A percentile compares a stretch with the other conserved stretches of the same genome.
Evolutionary conservation across 2,329 filamentous ascomycete species (phyloP).

Genomic region (Monosporascus sp.): DNA sequence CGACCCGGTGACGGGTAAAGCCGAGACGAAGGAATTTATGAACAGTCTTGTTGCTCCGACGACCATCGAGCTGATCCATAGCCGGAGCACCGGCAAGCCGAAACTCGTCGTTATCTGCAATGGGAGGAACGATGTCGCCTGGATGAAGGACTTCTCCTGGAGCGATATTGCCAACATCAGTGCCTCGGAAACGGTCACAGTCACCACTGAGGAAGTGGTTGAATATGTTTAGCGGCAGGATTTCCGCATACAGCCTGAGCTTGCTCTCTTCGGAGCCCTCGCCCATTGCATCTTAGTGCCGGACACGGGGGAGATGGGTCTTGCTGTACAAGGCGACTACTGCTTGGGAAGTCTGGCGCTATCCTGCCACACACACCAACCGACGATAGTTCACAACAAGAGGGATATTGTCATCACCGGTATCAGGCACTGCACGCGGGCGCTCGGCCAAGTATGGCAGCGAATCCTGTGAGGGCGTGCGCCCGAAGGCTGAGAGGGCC

Average conservation of each 20-base stretch:
- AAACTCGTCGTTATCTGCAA: slow-evolving; percentile 25
- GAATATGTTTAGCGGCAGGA: neutral
- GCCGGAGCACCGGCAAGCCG: slow-evolving; percentile 7
- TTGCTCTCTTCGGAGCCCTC: neutral
- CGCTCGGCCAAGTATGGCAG: too few relatives aligned
- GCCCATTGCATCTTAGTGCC: too few relatives aligned
- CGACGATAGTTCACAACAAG: too few relatives aligned
- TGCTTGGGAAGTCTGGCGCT: too few relatives aligned
- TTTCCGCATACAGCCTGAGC: neutral
- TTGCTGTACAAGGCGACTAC: too few relatives aligned
- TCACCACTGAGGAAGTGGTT: slow-evolving; percentile 1
- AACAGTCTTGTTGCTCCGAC: slow-evolving; percentile 24
- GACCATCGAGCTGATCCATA: slow-evolving; percentile 16
- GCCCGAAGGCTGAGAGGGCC: too few relatives aligned
- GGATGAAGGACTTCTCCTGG: slow-evolving; percentile 20
- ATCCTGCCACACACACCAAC: too few relatives aligned
- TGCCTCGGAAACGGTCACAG: slow-evolving; percentile 16
- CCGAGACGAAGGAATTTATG: slow-evolving; percentile 13
- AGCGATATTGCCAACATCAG: slow-evolving; percentile 22
- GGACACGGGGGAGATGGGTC: neutral
- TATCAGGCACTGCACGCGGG: too few relatives aligned
- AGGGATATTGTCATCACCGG: too few relatives aligned
- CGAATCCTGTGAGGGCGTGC: too few relatives aligned
- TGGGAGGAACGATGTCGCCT: slow-evolving; percentile 27
- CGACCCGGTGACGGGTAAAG: slow-evolving; percentile 14